Conservation (phyloP, 202 grass and related monocot genomes). For the Dendrocalamus latiflorus region DNA sequence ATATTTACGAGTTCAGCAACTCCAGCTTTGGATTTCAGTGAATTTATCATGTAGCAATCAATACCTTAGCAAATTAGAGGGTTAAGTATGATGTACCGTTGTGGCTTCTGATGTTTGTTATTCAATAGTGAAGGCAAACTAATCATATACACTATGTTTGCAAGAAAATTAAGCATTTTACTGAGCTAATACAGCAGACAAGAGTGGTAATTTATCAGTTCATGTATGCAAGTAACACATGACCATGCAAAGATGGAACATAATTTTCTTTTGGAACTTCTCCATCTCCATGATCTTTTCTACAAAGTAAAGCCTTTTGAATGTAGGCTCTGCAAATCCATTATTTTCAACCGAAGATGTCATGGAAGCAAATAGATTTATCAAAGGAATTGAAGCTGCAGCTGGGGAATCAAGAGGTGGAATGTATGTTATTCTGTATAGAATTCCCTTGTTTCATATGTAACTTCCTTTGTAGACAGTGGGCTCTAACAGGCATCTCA, state of each 20-base stretch:
- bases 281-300: background rate
- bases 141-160: background rate
- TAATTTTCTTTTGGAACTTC: background rate
- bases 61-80: background rate
- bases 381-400: slow-evolving; percentile 52
- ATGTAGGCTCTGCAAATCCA: slow-evolving; percentile 82
- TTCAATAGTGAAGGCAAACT: background rate
- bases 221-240: background rate
- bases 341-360: slow-evolving; percentile 75
- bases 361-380: slow-evolving; percentile 64
- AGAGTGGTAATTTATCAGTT: background rate
- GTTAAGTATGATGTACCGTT: background rate
- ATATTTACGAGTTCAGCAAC: background rate
- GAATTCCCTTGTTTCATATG: background rate
- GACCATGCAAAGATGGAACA: background rate
- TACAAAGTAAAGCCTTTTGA: background rate
- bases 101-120: background rate
- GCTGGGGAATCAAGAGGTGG: slow-evolving; percentile 30
- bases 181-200: background rate
- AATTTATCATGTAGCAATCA: background rate
- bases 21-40: background rate
- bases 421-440: slow-evolving; percentile 45
- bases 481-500: too few species aligned
- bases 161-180: background rate
- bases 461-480: background rate